phyloP scores from a whole-genome alignment of 192 early-diverging fungal species.

The Umbelopsis isabellina region DNA sequence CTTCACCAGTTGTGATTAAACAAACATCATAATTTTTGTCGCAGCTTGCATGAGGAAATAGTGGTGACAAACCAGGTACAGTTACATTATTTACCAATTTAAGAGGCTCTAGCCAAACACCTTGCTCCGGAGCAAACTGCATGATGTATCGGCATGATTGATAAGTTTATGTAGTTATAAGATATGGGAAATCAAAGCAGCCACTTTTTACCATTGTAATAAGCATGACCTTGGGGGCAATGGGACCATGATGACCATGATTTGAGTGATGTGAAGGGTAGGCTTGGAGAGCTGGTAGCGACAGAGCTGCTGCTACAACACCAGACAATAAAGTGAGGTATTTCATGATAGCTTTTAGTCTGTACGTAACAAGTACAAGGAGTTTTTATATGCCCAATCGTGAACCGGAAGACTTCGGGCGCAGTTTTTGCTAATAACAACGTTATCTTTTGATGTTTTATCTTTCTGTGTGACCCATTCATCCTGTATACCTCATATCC shows the following conservation, averaged over 20 bases:
- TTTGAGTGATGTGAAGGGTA: neutral
- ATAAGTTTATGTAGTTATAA: neutral
- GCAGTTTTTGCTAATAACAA: no score
- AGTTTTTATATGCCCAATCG: no score
- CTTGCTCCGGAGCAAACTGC: slow-evolving; percentile 5
- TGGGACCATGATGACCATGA: neutral
- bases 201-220: neutral
- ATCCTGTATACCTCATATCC: no score
- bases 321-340: no score
- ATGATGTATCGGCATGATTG: neutral
- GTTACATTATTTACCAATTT: slow-evolving; percentile 9
- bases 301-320: neutral
- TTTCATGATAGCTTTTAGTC: no score
- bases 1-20: slow-evolving; percentile 17
- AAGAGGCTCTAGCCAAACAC: slow-evolving; percentile 18
- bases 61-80: slow-evolving; percentile 13
- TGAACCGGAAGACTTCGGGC: no score
- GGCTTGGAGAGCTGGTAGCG: neutral
- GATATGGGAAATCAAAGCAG: neutral
- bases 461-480: no score
- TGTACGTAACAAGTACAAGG: no score
- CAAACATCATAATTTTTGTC: slow-evolving; percentile 9
- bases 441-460: no score
- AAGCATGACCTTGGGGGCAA: slow-evolving; percentile 5
- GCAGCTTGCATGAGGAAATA: neutral